Evolutionary conservation across 257 asterid genomes (phyloP).

Genomic region (Rauvolfia tetraphylla): DNA sequence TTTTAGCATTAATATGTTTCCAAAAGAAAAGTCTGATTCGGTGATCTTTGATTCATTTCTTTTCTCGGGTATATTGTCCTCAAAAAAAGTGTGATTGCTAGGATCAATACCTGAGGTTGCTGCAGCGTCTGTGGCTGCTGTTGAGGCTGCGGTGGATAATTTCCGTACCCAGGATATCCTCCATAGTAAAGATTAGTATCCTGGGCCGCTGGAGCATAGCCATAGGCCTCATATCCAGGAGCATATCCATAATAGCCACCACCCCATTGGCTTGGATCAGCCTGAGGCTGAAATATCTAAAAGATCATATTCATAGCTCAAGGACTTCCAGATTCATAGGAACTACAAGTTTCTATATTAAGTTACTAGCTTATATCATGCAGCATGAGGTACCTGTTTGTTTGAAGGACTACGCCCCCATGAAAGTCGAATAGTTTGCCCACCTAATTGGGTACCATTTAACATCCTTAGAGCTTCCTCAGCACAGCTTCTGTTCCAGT

Average conservation of each 20-base stretch:
- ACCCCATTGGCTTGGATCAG: slow-evolving; percentile 37
- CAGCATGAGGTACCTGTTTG: slow-evolving; percentile 54
- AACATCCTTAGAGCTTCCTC: slow-evolving; percentile 76
- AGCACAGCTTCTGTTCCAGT: slow-evolving; percentile 67
- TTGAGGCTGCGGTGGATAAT: slow-evolving; percentile 28
- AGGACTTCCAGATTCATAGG: slow-evolving; percentile 5
- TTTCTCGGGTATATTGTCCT: background rate
- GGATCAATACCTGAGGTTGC: slow-evolving; percentile 48
- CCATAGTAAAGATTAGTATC: slow-evolving; percentile 44
- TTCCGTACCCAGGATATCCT: slow-evolving; percentile 46
- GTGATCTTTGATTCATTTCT: background rate
- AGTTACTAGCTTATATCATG: background rate
- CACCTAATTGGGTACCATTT: slow-evolving; percentile 76
- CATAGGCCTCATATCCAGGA: slow-evolving; percentile 50
- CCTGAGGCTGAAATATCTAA: slow-evolving; percentile 29
- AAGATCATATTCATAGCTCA: background rate
- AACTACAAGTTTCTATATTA: background rate
- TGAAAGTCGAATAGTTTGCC: slow-evolving; percentile 85
- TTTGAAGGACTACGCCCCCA: slow-evolving; percentile 97
- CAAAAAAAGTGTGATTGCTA: background rate
- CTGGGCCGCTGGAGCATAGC: slow-evolving; percentile 43
- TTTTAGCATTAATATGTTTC: background rate
- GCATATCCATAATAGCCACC: slow-evolving; percentile 44
- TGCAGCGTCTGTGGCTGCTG: slow-evolving; percentile 53
- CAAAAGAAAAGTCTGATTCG: background rate